These are phyloP conservation scores for Lipomyces yamadae DNA, from an alignment of 805 yeast genomes.

Conservation along the genomic window DNA sequence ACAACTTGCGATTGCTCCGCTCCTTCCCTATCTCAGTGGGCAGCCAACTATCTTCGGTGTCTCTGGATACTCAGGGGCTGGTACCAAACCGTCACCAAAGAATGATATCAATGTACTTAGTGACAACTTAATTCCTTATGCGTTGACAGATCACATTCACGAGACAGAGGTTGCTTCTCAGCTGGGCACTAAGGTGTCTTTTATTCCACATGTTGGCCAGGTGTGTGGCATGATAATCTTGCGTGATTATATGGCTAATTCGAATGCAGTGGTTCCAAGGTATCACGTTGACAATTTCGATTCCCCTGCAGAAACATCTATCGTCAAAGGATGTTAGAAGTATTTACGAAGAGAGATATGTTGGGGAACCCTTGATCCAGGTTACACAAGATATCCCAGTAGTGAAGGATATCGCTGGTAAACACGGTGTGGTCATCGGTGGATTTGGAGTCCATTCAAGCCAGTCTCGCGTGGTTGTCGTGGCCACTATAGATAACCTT, in stretches of 20 bases:
- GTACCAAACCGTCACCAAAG: constrained; percentile 97
- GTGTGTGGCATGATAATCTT: not conserved
- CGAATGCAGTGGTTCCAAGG: constrained; percentile 89
- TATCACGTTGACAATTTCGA: constrained; percentile 85
- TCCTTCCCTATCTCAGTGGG: constrained; percentile 65
- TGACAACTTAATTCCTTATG: constrained; percentile 90
- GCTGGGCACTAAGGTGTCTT: constrained; percentile 79
- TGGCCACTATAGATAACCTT: constrained; percentile 93
- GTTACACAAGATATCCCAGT: constrained; percentile 91
- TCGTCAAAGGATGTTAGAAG: constrained; percentile 82
- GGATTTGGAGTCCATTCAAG: constrained; percentile 92
- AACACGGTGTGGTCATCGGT: constrained; percentile 91
- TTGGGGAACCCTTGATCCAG: constrained; percentile 81
- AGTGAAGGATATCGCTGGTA: constrained; percentile 88
- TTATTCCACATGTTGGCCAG: constrained; percentile 92
- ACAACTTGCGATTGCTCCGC: constrained; percentile 88
- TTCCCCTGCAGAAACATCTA: constrained; percentile 71
- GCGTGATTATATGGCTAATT: not conserved
- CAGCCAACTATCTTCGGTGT: constrained; percentile 91
- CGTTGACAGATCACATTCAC: constrained; percentile 95
- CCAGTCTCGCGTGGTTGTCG: constrained; percentile 88
- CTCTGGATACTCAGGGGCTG: constrained; percentile 99
- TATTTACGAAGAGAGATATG: constrained; percentile 84
- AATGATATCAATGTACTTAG: constrained; percentile 76
- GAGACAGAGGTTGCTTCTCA: constrained; percentile 89